Conservation (phyloP, 768 basidiomycete species). For the Chiua virens region DNA sequence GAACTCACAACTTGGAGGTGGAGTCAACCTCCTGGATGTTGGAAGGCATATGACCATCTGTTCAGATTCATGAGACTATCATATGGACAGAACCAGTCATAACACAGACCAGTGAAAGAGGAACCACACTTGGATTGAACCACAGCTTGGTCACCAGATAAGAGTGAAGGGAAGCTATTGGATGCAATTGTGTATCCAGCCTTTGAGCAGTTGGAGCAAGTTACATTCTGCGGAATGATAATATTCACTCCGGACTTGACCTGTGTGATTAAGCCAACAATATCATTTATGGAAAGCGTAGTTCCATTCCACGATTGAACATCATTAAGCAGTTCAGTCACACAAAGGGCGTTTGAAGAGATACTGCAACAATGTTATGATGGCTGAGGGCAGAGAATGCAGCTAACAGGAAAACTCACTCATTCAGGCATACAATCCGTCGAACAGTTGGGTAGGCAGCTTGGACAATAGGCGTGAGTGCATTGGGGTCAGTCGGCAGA, state of each 20-base stretch:
- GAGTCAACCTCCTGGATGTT: constrained; percentile 21
- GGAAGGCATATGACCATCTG: constrained; percentile 34
- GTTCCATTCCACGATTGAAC: constrained; percentile 40
- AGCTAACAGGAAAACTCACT: constrained; percentile 45
- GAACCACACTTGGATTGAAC: constrained; percentile 47
- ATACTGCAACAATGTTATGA: constrained; percentile 24
- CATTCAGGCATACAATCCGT: constrained; percentile 57
- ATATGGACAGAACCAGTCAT: neutral
- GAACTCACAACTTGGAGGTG: constrained; percentile 25
- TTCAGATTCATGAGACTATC: constrained; percentile 1
- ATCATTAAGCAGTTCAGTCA: constrained; percentile 54
- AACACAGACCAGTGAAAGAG: constrained; percentile 49
- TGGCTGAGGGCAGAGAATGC: neutral
- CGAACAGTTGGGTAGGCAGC: constrained; percentile 56
- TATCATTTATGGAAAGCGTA: constrained; percentile 19
- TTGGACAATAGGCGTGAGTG: constrained; percentile 45
- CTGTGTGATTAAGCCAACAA: constrained; percentile 13
- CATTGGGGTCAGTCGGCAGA: constrained; percentile 14
- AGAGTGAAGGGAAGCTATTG: constrained; percentile 37
- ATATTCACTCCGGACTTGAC: constrained; percentile 1
- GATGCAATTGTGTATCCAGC: constrained; percentile 47
- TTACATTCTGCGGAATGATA: constrained; percentile 36
- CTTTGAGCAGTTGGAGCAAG: constrained; percentile 57
- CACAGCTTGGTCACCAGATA: constrained; percentile 25
- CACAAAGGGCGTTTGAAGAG: constrained; percentile 47